Conservation (phyloP, 2,329 filamentous ascomycete genomes). For the Venturia oleaginea region DNA sequence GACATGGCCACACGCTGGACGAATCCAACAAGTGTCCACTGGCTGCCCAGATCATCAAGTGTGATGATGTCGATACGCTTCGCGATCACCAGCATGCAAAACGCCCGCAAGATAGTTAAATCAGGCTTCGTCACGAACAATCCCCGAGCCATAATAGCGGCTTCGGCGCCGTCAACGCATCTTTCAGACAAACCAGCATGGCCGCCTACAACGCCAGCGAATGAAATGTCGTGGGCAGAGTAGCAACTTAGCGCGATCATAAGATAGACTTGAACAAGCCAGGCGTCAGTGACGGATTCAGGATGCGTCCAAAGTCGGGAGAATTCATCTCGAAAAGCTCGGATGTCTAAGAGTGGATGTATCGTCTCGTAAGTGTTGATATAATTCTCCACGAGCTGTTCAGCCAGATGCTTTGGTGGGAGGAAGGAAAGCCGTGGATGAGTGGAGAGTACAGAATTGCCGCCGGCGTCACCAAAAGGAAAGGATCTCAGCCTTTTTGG, state of each 20-base stretch:
- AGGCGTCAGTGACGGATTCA: conserved; percentile 2
- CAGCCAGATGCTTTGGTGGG: conserved; percentile 1
- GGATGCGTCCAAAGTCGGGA: background rate
- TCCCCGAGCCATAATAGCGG: background rate
- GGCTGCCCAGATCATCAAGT: conserved; percentile 9
- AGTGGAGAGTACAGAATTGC: background rate
- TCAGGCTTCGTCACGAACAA: conserved; percentile 12
- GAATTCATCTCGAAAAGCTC: background rate
- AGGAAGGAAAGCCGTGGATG: conserved; percentile 10
- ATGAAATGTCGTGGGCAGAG: background rate
- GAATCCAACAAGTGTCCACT: conserved; percentile 7
- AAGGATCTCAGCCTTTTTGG: background rate
- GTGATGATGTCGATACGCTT: conserved; percentile 10
- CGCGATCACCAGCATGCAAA: conserved; percentile 6
- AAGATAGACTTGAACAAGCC: conserved; percentile 13
- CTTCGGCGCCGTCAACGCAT: conserved; percentile 11
- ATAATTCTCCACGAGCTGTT: conserved; percentile 10
- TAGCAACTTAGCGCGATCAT: conserved; percentile 11
- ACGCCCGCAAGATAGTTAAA: conserved; percentile 8
- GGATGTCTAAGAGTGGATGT: conserved; percentile 1
- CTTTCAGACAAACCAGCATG: conserved; percentile 3
- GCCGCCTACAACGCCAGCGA: background rate
- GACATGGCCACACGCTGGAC: conserved; percentile 9
- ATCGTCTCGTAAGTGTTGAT: conserved; percentile 7
- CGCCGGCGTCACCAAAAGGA: conserved; percentile 6